Percentiles rank a stretch among this genome's conserved stretches.
These are phyloP conservation scores for Amniculicola lignicola DNA, from an alignment of 495 filamentous ascomycete species.

Conservation along the genomic window DNA sequence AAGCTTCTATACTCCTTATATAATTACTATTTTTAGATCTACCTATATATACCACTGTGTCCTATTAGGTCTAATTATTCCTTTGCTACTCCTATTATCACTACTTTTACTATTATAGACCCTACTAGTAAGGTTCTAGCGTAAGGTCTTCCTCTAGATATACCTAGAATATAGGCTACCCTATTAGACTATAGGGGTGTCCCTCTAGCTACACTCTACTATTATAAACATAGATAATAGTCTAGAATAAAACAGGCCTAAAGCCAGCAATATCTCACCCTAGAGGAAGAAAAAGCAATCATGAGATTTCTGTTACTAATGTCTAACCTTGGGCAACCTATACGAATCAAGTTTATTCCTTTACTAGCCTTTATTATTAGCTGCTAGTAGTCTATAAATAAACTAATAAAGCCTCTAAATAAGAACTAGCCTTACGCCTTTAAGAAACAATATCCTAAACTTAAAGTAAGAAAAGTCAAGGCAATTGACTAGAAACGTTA, in stretches of 20 bases:
- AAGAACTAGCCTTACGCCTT: background rate
- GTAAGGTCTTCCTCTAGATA: background rate
- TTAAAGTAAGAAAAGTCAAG: background rate
- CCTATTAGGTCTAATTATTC: slow-evolving; percentile 9
- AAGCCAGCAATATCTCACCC: no score
- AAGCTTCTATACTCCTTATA: no score
- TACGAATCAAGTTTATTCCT: no score
- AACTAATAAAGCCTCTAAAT: background rate
- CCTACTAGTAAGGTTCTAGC: no score
- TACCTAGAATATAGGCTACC: background rate
- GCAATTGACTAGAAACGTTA: background rate
- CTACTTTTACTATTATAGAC: no score
- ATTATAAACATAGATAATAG: no score
- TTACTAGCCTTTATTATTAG: background rate
- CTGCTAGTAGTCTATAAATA: background rate
- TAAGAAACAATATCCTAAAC: background rate
- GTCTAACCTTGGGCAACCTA: background rate
- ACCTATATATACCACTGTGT: slow-evolving; percentile 11
- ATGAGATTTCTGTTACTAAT: background rate
- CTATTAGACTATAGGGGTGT: background rate
- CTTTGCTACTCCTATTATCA: no score
- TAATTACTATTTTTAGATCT: slow-evolving; percentile 12
- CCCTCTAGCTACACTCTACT: background rate
- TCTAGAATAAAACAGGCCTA: no score
- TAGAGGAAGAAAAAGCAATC: background rate